Conservation (phyloP, 2,329 filamentous ascomycete genomes). For the Neurospora crassa region DNA sequence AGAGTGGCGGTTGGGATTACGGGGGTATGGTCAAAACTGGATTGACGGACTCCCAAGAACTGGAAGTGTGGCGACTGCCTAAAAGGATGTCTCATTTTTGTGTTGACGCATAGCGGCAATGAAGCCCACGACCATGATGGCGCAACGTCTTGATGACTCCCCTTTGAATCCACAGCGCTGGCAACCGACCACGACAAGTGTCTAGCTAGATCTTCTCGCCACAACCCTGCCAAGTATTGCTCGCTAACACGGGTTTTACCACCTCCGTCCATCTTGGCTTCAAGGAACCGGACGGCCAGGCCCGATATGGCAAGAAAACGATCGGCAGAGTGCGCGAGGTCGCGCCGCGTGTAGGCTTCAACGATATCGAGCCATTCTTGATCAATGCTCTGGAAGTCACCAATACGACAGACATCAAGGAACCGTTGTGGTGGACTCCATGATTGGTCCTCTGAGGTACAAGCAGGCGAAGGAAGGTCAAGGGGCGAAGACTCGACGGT, state of each 20-base stretch:
- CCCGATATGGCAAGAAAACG: constrained; percentile 19
- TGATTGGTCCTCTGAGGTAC: neutral
- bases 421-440: constrained; percentile 16
- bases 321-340: constrained; percentile 16
- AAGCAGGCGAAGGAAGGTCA: neutral
- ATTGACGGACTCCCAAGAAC: constrained; percentile 8
- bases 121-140: constrained; percentile 21
- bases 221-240: constrained; percentile 18
- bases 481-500: constrained; percentile 12
- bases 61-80: constrained; percentile 11
- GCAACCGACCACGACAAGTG: constrained; percentile 18
- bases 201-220: constrained; percentile 17
- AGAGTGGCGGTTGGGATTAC: neutral
- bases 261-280: constrained; percentile 12
- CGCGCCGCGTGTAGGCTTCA: constrained; percentile 17
- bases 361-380: constrained; percentile 20
- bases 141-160: constrained; percentile 14
- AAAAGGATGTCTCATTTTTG: constrained; percentile 11
- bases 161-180: constrained; percentile 8
- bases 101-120: constrained; percentile 13
- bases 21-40: neutral
- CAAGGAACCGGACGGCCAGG: constrained; percentile 19
- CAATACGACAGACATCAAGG: constrained; percentile 15
- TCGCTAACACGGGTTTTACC: constrained; percentile 11
- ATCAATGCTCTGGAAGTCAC: constrained; percentile 14